phyloP scores from a whole-genome alignment of 2,329 filamentous ascomycete genomes.

The Colletotrichum melonis region DNA sequence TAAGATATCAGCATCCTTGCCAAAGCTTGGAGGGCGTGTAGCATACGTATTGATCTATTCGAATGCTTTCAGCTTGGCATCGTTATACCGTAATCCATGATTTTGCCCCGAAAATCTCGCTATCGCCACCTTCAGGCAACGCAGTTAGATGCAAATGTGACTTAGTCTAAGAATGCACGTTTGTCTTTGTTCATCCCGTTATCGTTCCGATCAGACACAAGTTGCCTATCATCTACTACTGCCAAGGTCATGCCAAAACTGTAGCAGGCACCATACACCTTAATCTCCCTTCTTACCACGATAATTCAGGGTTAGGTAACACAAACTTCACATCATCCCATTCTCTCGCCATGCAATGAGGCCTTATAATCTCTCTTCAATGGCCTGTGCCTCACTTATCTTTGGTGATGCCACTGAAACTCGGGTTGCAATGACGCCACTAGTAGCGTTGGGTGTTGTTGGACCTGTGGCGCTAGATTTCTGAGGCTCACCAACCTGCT shows the following conservation, averaged over 20 bases:
- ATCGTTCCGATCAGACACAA: not conserved
- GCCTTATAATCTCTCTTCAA: not conserved
- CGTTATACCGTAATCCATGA: not conserved
- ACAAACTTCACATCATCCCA: not conserved
- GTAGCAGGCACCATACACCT: not conserved
- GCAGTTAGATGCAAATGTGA: not conserved
- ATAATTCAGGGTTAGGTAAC: not conserved
- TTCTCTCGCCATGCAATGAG: not conserved
- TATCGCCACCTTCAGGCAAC: not conserved
- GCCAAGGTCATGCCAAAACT: not conserved
- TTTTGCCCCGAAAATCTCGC: not conserved
- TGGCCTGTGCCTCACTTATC: not conserved
- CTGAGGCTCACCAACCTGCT: slow-evolving; percentile 7
- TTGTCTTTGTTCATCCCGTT: not conserved
- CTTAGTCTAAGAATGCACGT: not conserved
- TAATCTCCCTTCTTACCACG: not conserved
- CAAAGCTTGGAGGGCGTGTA: not conserved
- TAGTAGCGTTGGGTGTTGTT: slow-evolving; percentile 2
- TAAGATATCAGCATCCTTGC: not conserved
- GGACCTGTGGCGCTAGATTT: slow-evolving; percentile 11
- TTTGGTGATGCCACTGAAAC: slow-evolving; percentile 1
- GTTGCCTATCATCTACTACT: not conserved
- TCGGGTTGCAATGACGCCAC: slow-evolving; percentile 25
- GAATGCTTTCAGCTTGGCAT: no score
- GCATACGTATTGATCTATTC: not conserved